These are phyloP conservation scores for Stephania yunnanensis DNA, from an alignment of 164 flowering plant species.

Conservation along the genomic window DNA sequence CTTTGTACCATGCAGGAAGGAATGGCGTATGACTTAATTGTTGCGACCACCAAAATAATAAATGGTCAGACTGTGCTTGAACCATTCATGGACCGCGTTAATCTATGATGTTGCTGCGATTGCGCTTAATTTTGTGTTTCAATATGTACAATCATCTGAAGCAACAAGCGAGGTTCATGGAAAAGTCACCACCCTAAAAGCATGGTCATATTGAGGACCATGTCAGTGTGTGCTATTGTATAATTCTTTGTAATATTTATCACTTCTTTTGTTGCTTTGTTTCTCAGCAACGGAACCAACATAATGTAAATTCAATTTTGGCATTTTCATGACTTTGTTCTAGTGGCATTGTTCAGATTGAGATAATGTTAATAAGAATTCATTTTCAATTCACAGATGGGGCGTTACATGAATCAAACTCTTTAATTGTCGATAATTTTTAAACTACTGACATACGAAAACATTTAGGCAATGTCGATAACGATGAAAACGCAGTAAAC, in stretches of 20 bases:
- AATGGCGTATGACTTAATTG: constrained; percentile 82
- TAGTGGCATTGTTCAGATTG: neutral
- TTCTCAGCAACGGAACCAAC: neutral
- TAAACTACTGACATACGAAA: no score
- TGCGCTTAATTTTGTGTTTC: neutral
- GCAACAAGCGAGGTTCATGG: neutral
- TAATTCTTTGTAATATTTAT: neutral
- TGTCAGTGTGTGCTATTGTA: neutral
- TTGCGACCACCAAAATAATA: constrained; percentile 75
- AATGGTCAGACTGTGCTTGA: constrained; percentile 60
- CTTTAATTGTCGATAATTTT: no score
- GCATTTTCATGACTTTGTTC: neutral
- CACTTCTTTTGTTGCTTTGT: neutral
- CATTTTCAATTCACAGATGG: no score
- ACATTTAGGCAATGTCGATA: no score
- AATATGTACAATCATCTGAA: neutral
- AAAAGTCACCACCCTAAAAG: neutral
- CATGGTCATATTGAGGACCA: neutral
- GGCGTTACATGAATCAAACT: no score
- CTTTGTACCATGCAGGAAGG: constrained; percentile 63
- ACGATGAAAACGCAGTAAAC: neutral
- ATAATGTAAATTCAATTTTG: neutral
- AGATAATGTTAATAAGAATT: neutral
- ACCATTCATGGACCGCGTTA: constrained; percentile 44
- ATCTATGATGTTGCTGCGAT: neutral